Percentiles rank a stretch among this genome's conserved stretches.
Evolutionary conservation across 805 yeast species (phyloP).

Genomic region (Cyberlindnera misumaiensis): DNA sequence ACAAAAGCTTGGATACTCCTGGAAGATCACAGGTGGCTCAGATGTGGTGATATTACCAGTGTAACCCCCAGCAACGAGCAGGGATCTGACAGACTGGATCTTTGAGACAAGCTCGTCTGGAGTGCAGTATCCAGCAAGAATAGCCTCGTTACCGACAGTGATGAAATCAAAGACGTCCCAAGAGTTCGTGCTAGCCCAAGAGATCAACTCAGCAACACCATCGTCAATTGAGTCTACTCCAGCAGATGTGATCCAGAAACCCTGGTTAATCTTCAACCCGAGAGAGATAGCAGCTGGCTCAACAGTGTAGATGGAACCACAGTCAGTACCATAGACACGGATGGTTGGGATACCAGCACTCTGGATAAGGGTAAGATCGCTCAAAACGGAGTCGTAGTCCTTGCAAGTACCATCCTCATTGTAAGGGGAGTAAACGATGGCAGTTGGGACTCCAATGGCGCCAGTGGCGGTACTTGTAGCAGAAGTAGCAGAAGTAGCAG

Average conservation of each 20-base stretch:
- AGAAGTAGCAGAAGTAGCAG: conserved; percentile 17
- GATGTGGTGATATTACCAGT: conserved; percentile 73
- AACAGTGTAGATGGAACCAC: conserved; percentile 59
- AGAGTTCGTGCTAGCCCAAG: conserved; percentile 38
- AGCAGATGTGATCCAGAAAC: conserved; percentile 64
- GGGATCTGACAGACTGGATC: conserved; percentile 54
- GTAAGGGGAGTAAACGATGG: conserved; percentile 77
- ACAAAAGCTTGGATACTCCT: conserved; percentile 61
- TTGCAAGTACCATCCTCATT: conserved; percentile 64
- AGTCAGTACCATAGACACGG: conserved; percentile 85
- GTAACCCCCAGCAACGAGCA: conserved; percentile 64
- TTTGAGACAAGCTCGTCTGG: conserved; percentile 58
- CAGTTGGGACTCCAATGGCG: conserved; percentile 40
- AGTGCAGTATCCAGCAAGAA: conserved; percentile 53
- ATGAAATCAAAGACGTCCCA: conserved; percentile 76
- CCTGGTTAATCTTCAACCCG: conserved; percentile 77
- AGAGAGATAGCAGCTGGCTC: conserved; percentile 49
- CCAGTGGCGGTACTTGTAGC: conserved; percentile 26
- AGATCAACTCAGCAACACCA: conserved; percentile 46
- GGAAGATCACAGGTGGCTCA: conserved; percentile 80
- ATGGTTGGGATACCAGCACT: conserved; percentile 57
- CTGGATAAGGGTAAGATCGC: conserved; percentile 53
- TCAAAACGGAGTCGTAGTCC: conserved; percentile 39
- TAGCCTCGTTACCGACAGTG: conserved; percentile 87
- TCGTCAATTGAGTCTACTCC: conserved; percentile 69